Base-by-base conservation (phyloP, 306 rosid species). In the Vigna unguiculata region DNA sequence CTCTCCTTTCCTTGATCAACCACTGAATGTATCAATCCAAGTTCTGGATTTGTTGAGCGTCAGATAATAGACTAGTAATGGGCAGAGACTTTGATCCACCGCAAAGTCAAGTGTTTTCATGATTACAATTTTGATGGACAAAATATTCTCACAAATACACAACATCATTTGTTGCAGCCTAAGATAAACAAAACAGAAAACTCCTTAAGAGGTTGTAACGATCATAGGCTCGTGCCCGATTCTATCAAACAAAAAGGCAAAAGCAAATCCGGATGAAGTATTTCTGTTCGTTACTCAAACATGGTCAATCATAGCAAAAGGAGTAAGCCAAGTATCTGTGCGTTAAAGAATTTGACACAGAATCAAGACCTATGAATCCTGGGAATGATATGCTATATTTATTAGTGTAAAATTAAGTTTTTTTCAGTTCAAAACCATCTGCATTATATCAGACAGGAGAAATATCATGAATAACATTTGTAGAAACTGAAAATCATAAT, bases 41-140 rank as follows among this genome's bases (percentile, higher is more conserved):
- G 66, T 24, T 32, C 55, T 76, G 47, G 14, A 53, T 65, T 75
- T 66, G 13, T 67, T 43, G 48, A 69, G 32, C 52, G 46, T 60
- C 30, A 21, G 53, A 57, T 16, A 32, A 28, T 20, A 69, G 51
- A 69, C 15, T 59, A 11, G 46, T 47, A 46, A 54, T 54, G 58
- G 47, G 69, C 47, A 69, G 22, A 52, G 41, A 19, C 25, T 38
- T 76, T 51, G 19, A 47, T 22, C 19, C 30, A n/a, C 16, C 6
- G 3, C 15, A 45, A 20, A 54, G 68, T 36, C 69, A 46, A 71
- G 55, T 49, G 52, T 51, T 48, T 9, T n/a, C n/a, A 7, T 38
- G 19, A 41, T 51, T 63, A 49, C 64, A 53, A 36, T 51, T 38
- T 64, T 25, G 12, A 47, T 16, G 10, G 55, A 71, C 22, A 49